A percentile compares a stretch with the other conserved stretches of the same genome.
phyloP scores from a whole-genome alignment of 306 rosid species.

The Hippophae gyantsensis region DNA sequence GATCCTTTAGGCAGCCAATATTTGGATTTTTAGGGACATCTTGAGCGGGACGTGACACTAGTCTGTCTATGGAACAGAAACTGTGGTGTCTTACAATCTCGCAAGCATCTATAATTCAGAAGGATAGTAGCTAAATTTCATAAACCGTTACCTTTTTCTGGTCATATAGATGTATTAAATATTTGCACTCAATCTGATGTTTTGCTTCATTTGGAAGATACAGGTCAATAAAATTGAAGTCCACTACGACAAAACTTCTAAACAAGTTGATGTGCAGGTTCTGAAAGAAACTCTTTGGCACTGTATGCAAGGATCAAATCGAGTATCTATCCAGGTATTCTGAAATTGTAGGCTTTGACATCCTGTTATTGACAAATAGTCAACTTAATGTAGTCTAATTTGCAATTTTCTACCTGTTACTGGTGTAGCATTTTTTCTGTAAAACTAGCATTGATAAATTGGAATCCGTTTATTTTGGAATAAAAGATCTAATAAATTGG shows the following conservation, averaged over 20 bases:
- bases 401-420: too few relatives aligned
- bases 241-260: slow-evolving; percentile 85
- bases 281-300: slow-evolving; percentile 78
- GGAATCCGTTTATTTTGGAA: too few relatives aligned
- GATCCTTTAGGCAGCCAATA: too few relatives aligned
- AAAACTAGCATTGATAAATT: too few relatives aligned
- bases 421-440: too few relatives aligned
- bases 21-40: too few relatives aligned
- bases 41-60: too few relatives aligned
- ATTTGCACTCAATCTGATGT: slow-evolving; percentile 11
- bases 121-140: background rate
- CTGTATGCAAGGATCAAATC: slow-evolving; percentile 51
- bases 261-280: slow-evolving; percentile 87
- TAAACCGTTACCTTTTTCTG: background rate
- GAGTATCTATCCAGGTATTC: slow-evolving; percentile 46
- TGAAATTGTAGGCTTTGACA: slow-evolving; percentile 2
- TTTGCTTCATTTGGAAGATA: slow-evolving; percentile 20
- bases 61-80: slow-evolving; percentile 1
- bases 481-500: too few relatives aligned
- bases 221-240: slow-evolving; percentile 93
- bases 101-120: slow-evolving; percentile 1
- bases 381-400: too few relatives aligned
- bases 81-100: background rate
- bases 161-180: background rate
- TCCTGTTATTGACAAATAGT: background rate